Percentiles rank a stretch among this genome's conserved stretches.
Conservation (phyloP, 129 eudicot genomes). For the Lactuca saligna region DNA sequence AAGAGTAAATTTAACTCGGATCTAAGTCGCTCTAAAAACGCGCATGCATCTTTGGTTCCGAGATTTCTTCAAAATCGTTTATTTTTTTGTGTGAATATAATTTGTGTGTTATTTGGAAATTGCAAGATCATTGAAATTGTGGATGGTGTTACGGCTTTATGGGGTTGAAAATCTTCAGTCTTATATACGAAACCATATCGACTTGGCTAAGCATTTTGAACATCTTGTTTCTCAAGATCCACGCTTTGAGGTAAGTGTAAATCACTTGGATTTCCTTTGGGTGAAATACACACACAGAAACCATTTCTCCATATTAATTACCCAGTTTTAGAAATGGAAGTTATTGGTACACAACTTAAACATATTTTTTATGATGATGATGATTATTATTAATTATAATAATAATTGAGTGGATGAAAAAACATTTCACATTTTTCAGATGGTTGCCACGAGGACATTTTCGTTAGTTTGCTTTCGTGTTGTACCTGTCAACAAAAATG, state of each 20-base stretch:
- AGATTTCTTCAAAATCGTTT: neutral
- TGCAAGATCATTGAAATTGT: constrained; percentile 79
- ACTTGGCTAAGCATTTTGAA: constrained; percentile 72
- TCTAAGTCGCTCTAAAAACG: neutral
- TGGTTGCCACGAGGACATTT: constrained; percentile 70
- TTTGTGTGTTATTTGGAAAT: constrained; percentile 35
- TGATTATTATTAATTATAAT: too few species aligned
- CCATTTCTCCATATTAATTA: too few species aligned
- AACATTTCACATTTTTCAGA: constrained; percentile 40
- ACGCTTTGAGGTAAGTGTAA: constrained; percentile 77
- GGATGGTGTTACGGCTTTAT: constrained; percentile 96
- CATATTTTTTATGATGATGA: too few species aligned
- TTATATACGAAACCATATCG: constrained; percentile 85
- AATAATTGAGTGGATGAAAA: too few species aligned
- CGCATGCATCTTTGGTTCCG: neutral
- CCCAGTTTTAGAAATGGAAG: too few species aligned
- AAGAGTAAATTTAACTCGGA: neutral
- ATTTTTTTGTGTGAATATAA: neutral
- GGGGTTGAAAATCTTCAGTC: constrained; percentile 86
- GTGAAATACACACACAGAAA: neutral
- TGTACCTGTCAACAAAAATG: constrained; percentile 47
- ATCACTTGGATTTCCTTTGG: neutral
- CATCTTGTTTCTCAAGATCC: constrained; percentile 68
- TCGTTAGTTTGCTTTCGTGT: constrained; percentile 88
- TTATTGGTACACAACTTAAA: too few species aligned